Conservation (phyloP, 2,329 filamentous ascomycete species). For the Fusarium udum region DNA sequence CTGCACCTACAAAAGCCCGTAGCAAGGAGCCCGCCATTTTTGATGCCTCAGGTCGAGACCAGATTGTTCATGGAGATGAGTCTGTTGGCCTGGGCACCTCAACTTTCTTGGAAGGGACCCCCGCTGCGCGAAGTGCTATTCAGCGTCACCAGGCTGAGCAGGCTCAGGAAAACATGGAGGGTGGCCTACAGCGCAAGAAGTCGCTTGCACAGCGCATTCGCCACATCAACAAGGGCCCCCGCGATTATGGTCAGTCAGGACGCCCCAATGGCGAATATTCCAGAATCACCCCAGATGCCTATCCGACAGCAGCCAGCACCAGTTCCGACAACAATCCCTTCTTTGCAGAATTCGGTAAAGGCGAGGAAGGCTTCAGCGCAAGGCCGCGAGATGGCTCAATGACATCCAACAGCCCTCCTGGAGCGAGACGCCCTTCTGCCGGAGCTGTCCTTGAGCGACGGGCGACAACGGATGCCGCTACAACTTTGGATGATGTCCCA, state of each 20-base stretch:
- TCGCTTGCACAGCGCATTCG: conserved; percentile 92
- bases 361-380: conserved; percentile 61
- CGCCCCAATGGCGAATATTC: conserved; percentile 59
- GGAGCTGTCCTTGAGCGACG: conserved; percentile 68
- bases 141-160: conserved; percentile 78
- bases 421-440: conserved; percentile 49
- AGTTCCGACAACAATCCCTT: conserved; percentile 73
- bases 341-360: conserved; percentile 78
- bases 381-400: conserved; percentile 51
- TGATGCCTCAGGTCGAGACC: conserved; percentile 73
- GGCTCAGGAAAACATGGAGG: conserved; percentile 64
- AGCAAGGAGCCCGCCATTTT: conserved; percentile 63
- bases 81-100: conserved; percentile 88
- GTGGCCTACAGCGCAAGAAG: conserved; percentile 86
- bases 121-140: conserved; percentile 82
- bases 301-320: conserved; percentile 47
- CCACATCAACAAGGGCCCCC: conserved; percentile 78
- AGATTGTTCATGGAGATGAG: conserved; percentile 85
- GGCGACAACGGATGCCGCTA: conserved; percentile 66
- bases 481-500: conserved; percentile 52
- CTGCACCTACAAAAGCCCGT: conserved; percentile 50
- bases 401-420: conserved; percentile 67
- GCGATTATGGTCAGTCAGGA: conserved; percentile 67
- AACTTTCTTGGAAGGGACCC: conserved; percentile 94
- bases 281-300: conserved; percentile 53